phyloP scores from a whole-genome alignment of 73 alveolate species.

The Tetrahymena thermophila region DNA sequence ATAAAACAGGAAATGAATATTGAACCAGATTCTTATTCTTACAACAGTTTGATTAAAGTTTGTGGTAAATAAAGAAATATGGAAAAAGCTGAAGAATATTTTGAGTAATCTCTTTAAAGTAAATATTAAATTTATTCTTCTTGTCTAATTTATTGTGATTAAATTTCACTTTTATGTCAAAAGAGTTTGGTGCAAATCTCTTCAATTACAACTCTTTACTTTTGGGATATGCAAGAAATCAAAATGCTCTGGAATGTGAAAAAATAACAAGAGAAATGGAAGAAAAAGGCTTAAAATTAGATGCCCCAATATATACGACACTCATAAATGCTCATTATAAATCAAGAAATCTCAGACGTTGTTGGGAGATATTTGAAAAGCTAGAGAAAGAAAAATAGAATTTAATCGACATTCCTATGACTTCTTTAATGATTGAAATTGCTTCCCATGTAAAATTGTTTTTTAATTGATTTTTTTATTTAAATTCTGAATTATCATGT shows the following conservation, averaged over 20 bases:
- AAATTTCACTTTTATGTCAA: neutral
- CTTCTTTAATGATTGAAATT: slow-evolving; percentile 61
- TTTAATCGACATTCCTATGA: slow-evolving; percentile 28
- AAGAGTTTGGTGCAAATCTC: slow-evolving; percentile 13
- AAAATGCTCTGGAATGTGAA: slow-evolving; percentile 49
- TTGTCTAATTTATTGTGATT: neutral
- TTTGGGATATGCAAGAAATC: slow-evolving; percentile 49
- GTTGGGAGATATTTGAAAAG: slow-evolving; percentile 67
- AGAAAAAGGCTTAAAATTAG: slow-evolving; percentile 49
- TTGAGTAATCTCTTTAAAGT: neutral
- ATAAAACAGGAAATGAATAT: neutral
- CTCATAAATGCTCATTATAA: slow-evolving; percentile 60
- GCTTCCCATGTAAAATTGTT: slow-evolving; percentile 42
- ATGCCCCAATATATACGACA: slow-evolving; percentile 59
- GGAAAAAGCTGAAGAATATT: slow-evolving; percentile 7
- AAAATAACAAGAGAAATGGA: slow-evolving; percentile 55
- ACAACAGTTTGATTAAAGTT: neutral
- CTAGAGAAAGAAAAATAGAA: neutral
- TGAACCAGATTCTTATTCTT: neutral
- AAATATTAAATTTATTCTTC: neutral
- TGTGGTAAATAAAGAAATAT: slow-evolving; percentile 9
- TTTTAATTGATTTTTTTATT: neutral
- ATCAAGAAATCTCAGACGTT: slow-evolving; percentile 30
- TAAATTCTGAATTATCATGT: neutral
- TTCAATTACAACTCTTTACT: slow-evolving; percentile 46